Evolutionary conservation across 306 rosid species (phyloP).

Genomic region (Malus sieversii): DNA sequence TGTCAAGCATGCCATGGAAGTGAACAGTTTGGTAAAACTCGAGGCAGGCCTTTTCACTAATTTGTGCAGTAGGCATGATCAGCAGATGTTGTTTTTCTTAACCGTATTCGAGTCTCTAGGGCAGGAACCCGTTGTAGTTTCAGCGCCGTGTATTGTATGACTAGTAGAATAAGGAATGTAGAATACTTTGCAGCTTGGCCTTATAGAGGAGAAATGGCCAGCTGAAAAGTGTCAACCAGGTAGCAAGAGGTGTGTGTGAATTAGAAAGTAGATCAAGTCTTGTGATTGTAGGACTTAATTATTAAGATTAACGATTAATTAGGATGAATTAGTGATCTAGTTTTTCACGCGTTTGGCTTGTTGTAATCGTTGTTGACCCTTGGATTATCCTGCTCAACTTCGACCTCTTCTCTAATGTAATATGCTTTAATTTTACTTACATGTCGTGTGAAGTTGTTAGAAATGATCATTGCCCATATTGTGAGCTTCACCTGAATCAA

Average conservation of each 20-base stretch:
- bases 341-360: neutral
- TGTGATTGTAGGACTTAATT: neutral
- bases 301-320: neutral
- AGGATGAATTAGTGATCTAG: neutral
- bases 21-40: constrained; percentile 12
- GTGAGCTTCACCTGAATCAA: neutral
- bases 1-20: constrained; percentile 56
- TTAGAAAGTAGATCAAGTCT: neutral
- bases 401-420: neutral
- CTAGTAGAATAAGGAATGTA: constrained; percentile 18
- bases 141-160: constrained; percentile 12
- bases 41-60: constrained; percentile 4
- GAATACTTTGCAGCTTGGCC: constrained; percentile 5
- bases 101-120: neutral
- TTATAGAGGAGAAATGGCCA: neutral
- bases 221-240: constrained; percentile 16
- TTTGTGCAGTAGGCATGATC: constrained; percentile 23
- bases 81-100: constrained; percentile 1
- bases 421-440: neutral
- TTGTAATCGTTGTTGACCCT: neutral
- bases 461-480: no score
- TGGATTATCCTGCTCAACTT: neutral
- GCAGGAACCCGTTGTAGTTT: constrained; percentile 19
- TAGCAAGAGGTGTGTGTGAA: constrained; percentile 1
- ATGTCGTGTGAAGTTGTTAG: no score